phyloP scores from a whole-genome alignment of 169 alveolate genomes.

The Plasmodium coatneyi region DNA sequence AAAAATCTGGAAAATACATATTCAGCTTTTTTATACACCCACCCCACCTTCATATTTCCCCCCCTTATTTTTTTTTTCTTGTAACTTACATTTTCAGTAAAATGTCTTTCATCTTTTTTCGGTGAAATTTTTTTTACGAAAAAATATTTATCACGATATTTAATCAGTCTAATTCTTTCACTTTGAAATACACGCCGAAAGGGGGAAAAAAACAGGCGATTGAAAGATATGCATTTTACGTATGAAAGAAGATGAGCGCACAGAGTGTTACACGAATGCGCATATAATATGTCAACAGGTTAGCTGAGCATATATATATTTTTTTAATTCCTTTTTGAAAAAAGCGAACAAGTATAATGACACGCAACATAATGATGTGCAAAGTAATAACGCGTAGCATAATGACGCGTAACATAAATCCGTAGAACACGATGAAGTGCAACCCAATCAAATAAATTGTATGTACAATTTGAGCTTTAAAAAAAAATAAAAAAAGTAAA shows the following conservation, averaged over 20 bases:
- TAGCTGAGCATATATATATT: not conserved
- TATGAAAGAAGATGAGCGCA: not conserved
- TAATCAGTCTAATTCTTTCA: slow-evolving; percentile 13
- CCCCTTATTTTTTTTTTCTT: not conserved
- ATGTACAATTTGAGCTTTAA: slow-evolving; percentile 23
- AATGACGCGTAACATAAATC: not conserved
- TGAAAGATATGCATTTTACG: not conserved
- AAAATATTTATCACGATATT: not conserved
- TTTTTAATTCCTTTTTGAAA: too few species aligned
- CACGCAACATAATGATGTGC: not conserved
- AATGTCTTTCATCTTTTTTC: slow-evolving; percentile 1
- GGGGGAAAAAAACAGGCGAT: not conserved
- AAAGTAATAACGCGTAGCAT: not conserved
- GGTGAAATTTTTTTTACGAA: not conserved
- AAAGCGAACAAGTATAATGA: not conserved
- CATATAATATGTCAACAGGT: not conserved
- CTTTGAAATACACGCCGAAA: not conserved
- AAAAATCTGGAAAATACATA: not conserved
- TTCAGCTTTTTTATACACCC: not conserved
- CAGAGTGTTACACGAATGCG: not conserved
- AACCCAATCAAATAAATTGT: slow-evolving; percentile 10
- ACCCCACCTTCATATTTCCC: not conserved
- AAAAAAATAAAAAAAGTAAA: not conserved
- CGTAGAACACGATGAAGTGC: not conserved
- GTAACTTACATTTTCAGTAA: not conserved